Evolutionary conservation across 179 eudicot species (phyloP).

Genomic region (Spinacia oleracea): DNA sequence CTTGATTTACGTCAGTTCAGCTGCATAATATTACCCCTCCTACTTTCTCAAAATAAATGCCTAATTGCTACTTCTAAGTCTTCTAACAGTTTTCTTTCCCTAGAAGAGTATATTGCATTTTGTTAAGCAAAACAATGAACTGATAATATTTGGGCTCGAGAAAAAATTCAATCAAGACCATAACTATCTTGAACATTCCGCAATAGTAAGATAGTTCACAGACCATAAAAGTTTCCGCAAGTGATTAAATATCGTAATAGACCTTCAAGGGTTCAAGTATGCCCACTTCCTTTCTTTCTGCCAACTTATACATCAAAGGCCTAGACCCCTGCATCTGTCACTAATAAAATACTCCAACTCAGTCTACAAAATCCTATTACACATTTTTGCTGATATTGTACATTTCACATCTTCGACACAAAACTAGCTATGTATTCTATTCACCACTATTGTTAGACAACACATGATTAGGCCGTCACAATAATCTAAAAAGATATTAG

Average conservation of each 20-base stretch:
- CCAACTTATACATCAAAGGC: neutral
- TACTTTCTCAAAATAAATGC: neutral
- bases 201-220: neutral
- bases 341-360: neutral
- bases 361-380: neutral
- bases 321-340: neutral
- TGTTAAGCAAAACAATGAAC: neutral
- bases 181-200: neutral
- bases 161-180: neutral
- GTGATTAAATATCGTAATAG: neutral
- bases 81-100: neutral
- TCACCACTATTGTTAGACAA: neutral
- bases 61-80: too few relatives aligned
- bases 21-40: neutral
- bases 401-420: neutral
- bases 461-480: neutral
- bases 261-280: neutral
- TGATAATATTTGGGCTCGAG: neutral
- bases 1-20: neutral
- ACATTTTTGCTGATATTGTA: neutral
- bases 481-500: neutral
- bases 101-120: too few relatives aligned
- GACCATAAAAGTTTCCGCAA: neutral
- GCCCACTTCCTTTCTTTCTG: neutral
- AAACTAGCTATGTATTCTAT: neutral